phyloP scores from a whole-genome alignment of 164 flowering plant species.

The Cinnamomum micranthum region DNA sequence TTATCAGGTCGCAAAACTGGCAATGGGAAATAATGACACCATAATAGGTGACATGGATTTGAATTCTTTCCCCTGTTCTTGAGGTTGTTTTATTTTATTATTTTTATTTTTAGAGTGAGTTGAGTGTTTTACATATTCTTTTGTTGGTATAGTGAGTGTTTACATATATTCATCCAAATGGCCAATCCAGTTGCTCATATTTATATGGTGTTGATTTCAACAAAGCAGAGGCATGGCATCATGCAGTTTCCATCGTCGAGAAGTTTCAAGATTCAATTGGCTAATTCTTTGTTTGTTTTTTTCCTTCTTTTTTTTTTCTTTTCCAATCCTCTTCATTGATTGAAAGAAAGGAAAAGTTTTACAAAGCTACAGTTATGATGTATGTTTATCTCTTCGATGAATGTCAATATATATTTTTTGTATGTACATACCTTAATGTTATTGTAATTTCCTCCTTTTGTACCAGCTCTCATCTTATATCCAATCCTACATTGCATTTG shows the following conservation, averaged over 20 bases:
- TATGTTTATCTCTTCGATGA: slow-evolving; percentile 5
- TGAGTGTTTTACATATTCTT: slow-evolving; percentile 6
- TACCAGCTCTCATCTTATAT: too few relatives aligned
- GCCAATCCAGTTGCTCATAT: slow-evolving; percentile 58
- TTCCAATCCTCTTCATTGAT: too few relatives aligned
- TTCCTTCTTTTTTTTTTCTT: neutral
- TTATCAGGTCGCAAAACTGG: slow-evolving; percentile 24
- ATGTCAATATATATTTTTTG: neutral
- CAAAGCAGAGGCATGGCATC: slow-evolving; percentile 6
- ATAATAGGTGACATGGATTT: neutral
- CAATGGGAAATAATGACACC: slow-evolving; percentile 40
- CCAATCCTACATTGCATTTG: too few relatives aligned
- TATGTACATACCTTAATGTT: neutral
- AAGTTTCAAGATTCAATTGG: slow-evolving; percentile 2
- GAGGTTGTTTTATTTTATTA: slow-evolving; percentile 6
- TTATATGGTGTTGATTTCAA: slow-evolving; percentile 20
- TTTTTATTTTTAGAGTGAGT: slow-evolving; percentile 19
- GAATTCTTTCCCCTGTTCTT: neutral
- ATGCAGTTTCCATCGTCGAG: slow-evolving; percentile 3
- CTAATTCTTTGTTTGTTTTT: neutral
- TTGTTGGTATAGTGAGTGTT: too few relatives aligned
- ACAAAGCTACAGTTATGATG: neutral
- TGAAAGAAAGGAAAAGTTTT: neutral
- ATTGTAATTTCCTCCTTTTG: too few relatives aligned
- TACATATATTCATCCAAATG: neutral